Evolutionary conservation across 129 eudicot species (phyloP).

Genomic region (Flaveria sonorensis): DNA sequence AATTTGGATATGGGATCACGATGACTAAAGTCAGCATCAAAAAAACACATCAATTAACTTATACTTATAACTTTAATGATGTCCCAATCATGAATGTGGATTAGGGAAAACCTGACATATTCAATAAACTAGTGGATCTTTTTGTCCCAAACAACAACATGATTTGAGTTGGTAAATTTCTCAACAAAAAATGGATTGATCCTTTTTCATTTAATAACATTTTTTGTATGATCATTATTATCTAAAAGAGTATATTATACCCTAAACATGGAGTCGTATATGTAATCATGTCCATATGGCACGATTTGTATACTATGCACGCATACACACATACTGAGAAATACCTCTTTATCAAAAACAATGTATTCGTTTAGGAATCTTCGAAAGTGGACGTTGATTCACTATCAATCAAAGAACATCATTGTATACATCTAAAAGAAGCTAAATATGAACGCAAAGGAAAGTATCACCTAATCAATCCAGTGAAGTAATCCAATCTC

Average conservation of each 20-base stretch:
- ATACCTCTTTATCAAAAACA: neutral
- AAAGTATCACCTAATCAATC: neutral
- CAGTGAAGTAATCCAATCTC: neutral
- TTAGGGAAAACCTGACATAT: neutral
- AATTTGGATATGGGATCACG: constrained; percentile 22
- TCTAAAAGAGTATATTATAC: neutral
- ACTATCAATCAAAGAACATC: neutral
- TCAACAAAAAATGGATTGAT: neutral
- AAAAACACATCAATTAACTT: neutral
- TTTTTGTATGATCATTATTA: neutral
- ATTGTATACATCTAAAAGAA: neutral
- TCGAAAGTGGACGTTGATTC: neutral
- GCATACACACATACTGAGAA: neutral
- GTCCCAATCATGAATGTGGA: neutral
- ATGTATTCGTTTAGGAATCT: neutral
- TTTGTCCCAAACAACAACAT: neutral
- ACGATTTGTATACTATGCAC: neutral
- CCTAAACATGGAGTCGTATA: neutral
- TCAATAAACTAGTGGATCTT: neutral
- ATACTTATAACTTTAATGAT: neutral
- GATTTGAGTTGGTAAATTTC: constrained; percentile 2
- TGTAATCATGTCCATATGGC: neutral
- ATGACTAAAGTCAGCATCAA: constrained; percentile 22
- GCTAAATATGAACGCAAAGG: neutral
- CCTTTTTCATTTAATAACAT: neutral